phyloP scores from a whole-genome alignment of 2,329 filamentous ascomycete species.

The Alternaria sp. region DNA sequence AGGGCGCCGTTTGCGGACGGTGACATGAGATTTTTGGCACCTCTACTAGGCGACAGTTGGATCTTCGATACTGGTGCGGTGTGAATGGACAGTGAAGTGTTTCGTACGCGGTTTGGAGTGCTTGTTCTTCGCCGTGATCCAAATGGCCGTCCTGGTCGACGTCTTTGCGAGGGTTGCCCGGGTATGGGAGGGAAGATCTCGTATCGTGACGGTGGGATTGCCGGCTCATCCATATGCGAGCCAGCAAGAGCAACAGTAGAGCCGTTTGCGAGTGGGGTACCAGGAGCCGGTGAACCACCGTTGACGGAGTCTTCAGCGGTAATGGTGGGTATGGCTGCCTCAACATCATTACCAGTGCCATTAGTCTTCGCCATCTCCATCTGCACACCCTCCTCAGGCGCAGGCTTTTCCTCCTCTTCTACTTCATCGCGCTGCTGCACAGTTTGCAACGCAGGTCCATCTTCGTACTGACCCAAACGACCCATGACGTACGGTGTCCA shows the following conservation, averaged over 20 bases:
- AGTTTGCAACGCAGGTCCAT: constrained; percentile 80
- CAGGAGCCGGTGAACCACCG: constrained; percentile 41
- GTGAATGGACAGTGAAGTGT: constrained; percentile 36
- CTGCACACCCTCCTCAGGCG: constrained; percentile 56
- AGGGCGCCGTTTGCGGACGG: constrained; percentile 43
- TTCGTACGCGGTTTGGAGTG: constrained; percentile 43
- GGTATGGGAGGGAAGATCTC: constrained; percentile 78
- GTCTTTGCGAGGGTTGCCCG: constrained; percentile 51
- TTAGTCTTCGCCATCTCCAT: constrained; percentile 42
- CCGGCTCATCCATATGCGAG: constrained; percentile 44
- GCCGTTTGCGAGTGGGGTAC: constrained; percentile 45
- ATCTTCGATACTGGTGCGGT: constrained; percentile 44
- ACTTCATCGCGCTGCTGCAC: constrained; percentile 87
- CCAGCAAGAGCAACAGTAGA: constrained; percentile 39
- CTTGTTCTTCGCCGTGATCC: constrained; percentile 48
- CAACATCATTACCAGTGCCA: constrained; percentile 25
- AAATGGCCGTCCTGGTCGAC: constrained; percentile 49
- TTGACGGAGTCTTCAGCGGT: constrained; percentile 40
- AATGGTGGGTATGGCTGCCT: constrained; percentile 30
- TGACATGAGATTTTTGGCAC: constrained; percentile 35
- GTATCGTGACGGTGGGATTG: constrained; percentile 75
- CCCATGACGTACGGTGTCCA: constrained; percentile 99
- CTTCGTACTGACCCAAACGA: constrained; percentile 81
- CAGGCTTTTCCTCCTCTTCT: constrained; percentile 51
- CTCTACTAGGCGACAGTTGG: constrained; percentile 41